Evolutionary conservation across 306 rosid species (phyloP), one percentile per base, ranked within the genome.

Genomic region (Luffa acutangula): DNA sequence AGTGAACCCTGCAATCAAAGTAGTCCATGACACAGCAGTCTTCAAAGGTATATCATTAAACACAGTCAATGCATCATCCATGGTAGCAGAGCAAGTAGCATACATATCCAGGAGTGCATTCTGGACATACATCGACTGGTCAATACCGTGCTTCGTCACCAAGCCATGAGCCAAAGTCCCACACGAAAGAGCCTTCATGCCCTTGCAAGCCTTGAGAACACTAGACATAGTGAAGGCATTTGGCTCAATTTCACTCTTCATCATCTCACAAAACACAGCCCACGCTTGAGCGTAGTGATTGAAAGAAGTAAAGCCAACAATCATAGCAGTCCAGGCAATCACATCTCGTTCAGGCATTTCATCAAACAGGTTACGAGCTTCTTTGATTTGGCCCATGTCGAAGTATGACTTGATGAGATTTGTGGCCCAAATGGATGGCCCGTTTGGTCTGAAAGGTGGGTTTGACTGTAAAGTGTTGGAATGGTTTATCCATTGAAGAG

Each of bases 1-100:
- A 85, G 96, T 90, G 59, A 83, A 90, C 34, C 92, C 96, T 77
- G 93, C 81, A 82, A 90, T 93, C 88, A 91, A 86, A 81, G 93
- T 87, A 80, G 97, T 89, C 93, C 96, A 88, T 2, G 87, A 78
- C 54, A 88, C 96, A 76, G 71, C 87, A 91, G 83, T 90, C 76
- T 93, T 93, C 0, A 34, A 73, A 18, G 21, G 39, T 4, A 88
- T 85, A 67, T 86, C 82, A 33, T 81, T 85, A 79, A 93, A 93
- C 53, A 93, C 84, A 76, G 66, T 48, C 53, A 84, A 85, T 13
- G 94, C 89, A 17, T 84, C 76, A 25, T 81, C 86, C 90, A 93
- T 91, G 76, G 69, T 84, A 81, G 80, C 78, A 60, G 93, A 84
- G 33, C 87, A 91, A 81, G 89, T 77, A 75, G 91, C 94, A 81